Evolutionary conservation across 2,329 filamentous ascomycete genomes (phyloP).

Genomic region (Phoma herbarum): DNA sequence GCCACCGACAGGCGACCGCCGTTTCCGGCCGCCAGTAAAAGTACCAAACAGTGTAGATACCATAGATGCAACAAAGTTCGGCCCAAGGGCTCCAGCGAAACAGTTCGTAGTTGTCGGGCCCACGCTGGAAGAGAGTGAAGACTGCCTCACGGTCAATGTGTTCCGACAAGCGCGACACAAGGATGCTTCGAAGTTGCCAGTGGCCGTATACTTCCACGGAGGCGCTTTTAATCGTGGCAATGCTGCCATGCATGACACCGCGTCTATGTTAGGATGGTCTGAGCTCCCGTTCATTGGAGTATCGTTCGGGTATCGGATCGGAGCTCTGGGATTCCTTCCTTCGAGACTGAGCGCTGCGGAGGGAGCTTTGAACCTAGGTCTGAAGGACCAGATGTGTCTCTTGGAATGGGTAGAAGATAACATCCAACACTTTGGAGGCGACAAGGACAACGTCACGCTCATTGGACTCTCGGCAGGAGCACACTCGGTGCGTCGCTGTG

Average conservation of each 20-base stretch:
- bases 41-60: conserved; percentile 18
- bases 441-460: conserved; percentile 33
- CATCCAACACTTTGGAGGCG: conserved; percentile 41
- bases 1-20: conserved; percentile 28
- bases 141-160: conserved; percentile 32
- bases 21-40: conserved; percentile 33
- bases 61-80: conserved; percentile 30
- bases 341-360: conserved; percentile 41
- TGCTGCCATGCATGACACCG: conserved; percentile 63
- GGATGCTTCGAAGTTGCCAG: conserved; percentile 14
- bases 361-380: conserved; percentile 31
- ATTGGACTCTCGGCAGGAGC: conserved; percentile 34
- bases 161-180: conserved; percentile 23
- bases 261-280: conserved; percentile 66
- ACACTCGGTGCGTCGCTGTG: conserved; percentile 19
- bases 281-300: conserved; percentile 63
- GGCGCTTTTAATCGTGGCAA: conserved; percentile 63
- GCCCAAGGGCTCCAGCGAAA: conserved; percentile 31
- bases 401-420: conserved; percentile 58
- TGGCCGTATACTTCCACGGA: conserved; percentile 66
- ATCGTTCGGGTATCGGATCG: conserved; percentile 32
- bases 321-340: conserved; percentile 22
- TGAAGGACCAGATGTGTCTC: conserved; percentile 33
- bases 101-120: conserved; percentile 27
- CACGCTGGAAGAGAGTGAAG: conserved; percentile 27